Conservation (phyloP, 768 basidiomycete genomes). For the Auriscalpium vulgare region DNA sequence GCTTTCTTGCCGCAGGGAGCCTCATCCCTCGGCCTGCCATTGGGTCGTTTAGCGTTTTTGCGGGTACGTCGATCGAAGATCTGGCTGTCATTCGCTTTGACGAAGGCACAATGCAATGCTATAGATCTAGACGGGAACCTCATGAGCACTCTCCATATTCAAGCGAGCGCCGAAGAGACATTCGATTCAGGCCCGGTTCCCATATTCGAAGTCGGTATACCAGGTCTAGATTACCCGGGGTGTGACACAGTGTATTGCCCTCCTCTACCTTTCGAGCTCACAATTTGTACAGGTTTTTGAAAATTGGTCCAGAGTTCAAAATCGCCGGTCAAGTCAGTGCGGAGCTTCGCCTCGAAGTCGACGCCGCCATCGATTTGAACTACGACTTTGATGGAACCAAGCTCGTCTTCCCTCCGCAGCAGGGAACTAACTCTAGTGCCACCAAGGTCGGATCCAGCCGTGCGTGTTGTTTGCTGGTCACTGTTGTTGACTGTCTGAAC, state of each 20-base stretch:
- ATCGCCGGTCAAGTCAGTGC: constrained; percentile 27
- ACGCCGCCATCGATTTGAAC: constrained; percentile 34
- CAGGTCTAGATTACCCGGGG: constrained; percentile 28
- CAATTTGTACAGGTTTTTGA: constrained; percentile 30
- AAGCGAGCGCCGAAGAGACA: neutral
- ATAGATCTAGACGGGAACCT: neutral
- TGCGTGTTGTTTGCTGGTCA: constrained; percentile 20
- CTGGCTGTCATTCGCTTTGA: neutral
- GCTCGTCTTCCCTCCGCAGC: constrained; percentile 35
- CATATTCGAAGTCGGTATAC: constrained; percentile 30
- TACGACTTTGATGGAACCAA: constrained; percentile 34
- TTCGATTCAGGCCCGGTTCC: neutral
- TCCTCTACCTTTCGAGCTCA: too few species aligned
- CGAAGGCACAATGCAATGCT: neutral
- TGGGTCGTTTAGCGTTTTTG: neutral
- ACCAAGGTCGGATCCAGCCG: constrained; percentile 34
- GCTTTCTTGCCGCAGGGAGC: neutral
- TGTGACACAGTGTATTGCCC: too few species aligned
- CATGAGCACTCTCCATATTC: neutral
- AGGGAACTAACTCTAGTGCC: constrained; percentile 22
- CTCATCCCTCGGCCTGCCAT: neutral
- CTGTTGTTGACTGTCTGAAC: neutral
- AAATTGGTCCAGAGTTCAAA: constrained; percentile 40
- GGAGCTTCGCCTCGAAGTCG: constrained; percentile 28
- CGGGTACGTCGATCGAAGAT: neutral